phyloP scores from a whole-genome alignment of 2,329 filamentous ascomycete species.

The Beauveria brongniartii region DNA sequence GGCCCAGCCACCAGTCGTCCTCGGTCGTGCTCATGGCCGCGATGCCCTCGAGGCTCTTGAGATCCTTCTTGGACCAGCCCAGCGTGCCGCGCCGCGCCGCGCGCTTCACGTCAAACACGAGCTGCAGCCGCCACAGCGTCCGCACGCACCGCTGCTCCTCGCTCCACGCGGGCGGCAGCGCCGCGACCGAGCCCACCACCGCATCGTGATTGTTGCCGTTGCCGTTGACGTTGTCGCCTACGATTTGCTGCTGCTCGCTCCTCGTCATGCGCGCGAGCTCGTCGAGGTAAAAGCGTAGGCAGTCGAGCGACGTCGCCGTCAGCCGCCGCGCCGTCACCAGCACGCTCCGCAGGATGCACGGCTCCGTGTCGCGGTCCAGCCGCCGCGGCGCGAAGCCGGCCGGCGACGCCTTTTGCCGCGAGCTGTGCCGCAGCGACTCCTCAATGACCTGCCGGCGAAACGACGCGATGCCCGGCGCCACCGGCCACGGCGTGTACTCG shows the following conservation, averaged over 20 bases:
- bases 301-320: background rate
- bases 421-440: constrained; percentile 3
- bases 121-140: constrained; percentile 4
- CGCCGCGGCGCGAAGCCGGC: background rate
- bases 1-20: constrained; percentile 8
- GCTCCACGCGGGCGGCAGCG: background rate
- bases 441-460: constrained; percentile 5
- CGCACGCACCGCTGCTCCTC: constrained; percentile 7
- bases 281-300: background rate
- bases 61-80: background rate
- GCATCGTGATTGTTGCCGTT: background rate
- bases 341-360: background rate
- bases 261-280: background rate
- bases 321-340: constrained; percentile 2
- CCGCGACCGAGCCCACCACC: background rate
- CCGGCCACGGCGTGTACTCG: constrained; percentile 1
- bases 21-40: background rate
- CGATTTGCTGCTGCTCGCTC: background rate
- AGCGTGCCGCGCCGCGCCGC: constrained; percentile 2
- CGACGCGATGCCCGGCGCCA: background rate
- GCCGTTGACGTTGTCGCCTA: background rate
- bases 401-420: background rate
- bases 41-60: background rate
- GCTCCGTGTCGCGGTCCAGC: background rate
- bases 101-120: constrained; percentile 1